Percentiles rank a stretch among this genome's conserved stretches.
These are phyloP conservation scores for Vitis amurensis DNA, from an alignment of 164 flowering plant species.

Conservation along the genomic window DNA sequence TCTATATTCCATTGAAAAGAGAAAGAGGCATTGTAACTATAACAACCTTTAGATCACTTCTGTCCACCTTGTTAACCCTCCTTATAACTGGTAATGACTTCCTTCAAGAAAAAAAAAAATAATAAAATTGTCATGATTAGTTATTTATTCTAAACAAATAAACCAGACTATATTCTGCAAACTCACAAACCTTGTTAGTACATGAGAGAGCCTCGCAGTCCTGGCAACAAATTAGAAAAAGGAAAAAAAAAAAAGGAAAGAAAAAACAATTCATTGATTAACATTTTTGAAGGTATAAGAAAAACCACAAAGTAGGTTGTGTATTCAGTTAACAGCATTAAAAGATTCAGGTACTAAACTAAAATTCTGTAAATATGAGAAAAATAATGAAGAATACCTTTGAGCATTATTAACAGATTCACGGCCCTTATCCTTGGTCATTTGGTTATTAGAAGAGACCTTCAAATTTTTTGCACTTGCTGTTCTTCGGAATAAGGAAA, in stretches of 20 bases:
- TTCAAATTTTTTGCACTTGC: slow-evolving; percentile 19
- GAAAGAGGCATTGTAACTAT: background rate
- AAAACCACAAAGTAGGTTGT: too few species aligned
- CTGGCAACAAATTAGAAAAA: slow-evolving; percentile 19
- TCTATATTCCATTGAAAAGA: too few species aligned
- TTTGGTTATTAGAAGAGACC: slow-evolving; percentile 19
- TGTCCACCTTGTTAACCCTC: slow-evolving; percentile 20
- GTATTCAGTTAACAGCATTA: background rate
- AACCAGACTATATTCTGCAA: background rate
- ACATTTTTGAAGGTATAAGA: too few species aligned
- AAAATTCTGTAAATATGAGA: background rate
- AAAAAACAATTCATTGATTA: background rate
- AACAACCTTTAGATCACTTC: slow-evolving; percentile 19
- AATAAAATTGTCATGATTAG: background rate
- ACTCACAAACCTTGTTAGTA: slow-evolving; percentile 32
- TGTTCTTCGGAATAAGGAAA: slow-evolving; percentile 2
- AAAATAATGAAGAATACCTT: slow-evolving; percentile 25
- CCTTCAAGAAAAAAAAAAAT: slow-evolving; percentile 27
- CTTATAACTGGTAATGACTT: slow-evolving; percentile 41
- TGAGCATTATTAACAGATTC: slow-evolving; percentile 10
- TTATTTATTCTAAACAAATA: background rate
- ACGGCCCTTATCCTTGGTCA: slow-evolving; percentile 17
- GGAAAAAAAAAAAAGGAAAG: background rate
- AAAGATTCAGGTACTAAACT: background rate
- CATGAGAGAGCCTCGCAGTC: slow-evolving; percentile 20